Base-by-base conservation (phyloP, 2,329 filamentous ascomycete species). In the Claviceps purpurea region DNA sequence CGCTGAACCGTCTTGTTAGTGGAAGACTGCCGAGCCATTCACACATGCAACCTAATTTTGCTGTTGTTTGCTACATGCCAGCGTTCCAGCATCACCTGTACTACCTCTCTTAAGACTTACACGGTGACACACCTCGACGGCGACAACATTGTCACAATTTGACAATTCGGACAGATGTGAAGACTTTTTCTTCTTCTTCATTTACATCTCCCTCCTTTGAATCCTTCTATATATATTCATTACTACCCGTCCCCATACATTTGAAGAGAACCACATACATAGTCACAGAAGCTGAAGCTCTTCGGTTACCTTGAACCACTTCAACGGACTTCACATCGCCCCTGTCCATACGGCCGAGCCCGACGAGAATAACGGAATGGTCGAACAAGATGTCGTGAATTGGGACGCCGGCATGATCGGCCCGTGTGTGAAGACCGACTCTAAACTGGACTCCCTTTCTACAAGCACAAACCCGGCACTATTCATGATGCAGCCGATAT, bases 231-330 rank as follows among this genome's bases (percentile, higher is more conserved):
- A 34, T 34, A 34, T 30, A 30, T 30, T 30, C 10, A 34, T 34
- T 34, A 4, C 10, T 34, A 11, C 30, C 11, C 10, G 30, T 34
- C 10, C 10, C 41, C 41, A 42, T 10, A 49, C 18, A 11, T 1
- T 34, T 10, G 18, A 46, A 46, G 24, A 30, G n/a, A 18, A 46
- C 4, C 26, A 47, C 18, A 16, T 18, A 22, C 56, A 65, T 65
- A 62, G 57, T 60, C 18, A 65, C 64, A 58, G 62, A 66, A 41
- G 66, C 64, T 39, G 64, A 66, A 40, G 64, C 63, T 13, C 47
- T 64, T 34, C 30, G 10, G 30, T 38, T 65, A 61, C 39, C n/a
- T 42, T 22, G 8, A 42, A 42, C 3, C n/a, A 42, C 8, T 13
- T 5, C 40, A 11, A 34, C 30, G 10, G 30, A 34, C 10, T 11